Conservation (phyloP, 768 basidiomycete species). For the Mycena floridula region DNA sequence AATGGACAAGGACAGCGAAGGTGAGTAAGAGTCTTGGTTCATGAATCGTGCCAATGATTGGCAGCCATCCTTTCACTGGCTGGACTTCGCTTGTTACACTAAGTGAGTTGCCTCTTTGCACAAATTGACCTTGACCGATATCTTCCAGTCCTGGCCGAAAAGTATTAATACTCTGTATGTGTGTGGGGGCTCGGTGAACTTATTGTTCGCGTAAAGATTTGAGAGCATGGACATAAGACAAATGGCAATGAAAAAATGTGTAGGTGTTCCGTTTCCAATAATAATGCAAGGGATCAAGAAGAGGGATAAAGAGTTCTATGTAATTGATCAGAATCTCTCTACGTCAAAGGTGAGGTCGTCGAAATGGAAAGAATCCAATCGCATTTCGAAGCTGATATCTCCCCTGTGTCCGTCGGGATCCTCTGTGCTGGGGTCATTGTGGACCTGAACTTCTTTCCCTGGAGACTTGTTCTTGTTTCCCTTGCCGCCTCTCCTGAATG, state of each 20-base stretch:
- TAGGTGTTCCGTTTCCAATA: not conserved
- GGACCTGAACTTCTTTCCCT: not conserved
- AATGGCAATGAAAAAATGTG: not conserved
- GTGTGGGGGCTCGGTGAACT: not conserved
- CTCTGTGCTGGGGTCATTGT: not conserved
- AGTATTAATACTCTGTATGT: slow-evolving; percentile 44
- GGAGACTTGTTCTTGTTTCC: not conserved
- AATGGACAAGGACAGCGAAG: slow-evolving; percentile 84
- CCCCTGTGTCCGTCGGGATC: not conserved
- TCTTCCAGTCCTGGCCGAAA: slow-evolving; percentile 57
- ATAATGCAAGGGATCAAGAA: not conserved
- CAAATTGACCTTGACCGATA: slow-evolving; percentile 6
- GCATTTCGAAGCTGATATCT: slow-evolving; percentile 38
- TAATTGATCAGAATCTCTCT: slow-evolving; percentile 22
- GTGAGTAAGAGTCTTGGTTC: slow-evolving; percentile 30
- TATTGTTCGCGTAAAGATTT: not conserved
- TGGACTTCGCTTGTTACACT: slow-evolving; percentile 90
- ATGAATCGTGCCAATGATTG: slow-evolving; percentile 5
- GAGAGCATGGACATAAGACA: not conserved
- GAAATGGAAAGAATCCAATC: slow-evolving; percentile 43
- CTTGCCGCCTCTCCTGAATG: not conserved
- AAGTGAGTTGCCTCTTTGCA: slow-evolving; percentile 50
- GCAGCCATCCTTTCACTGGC: slow-evolving; percentile 92
- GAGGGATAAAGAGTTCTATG: not conserved
- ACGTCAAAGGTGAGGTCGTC: slow-evolving; percentile 41